Percentiles rank a stretch among this genome's conserved stretches.
phyloP scores from a whole-genome alignment of 1,139 yeast species.

The Yueomyces sp. region DNA sequence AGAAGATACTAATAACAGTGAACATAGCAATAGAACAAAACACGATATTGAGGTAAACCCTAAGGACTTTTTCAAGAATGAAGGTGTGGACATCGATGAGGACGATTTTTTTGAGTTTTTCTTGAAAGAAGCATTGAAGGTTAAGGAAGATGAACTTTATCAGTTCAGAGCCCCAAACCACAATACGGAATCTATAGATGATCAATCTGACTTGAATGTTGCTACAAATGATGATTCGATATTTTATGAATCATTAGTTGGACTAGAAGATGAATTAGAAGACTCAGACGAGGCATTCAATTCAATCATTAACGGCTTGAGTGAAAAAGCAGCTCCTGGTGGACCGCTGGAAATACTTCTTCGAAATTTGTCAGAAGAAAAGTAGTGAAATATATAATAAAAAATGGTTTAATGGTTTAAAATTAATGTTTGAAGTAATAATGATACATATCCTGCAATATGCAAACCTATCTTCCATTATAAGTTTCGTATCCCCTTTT shows the following conservation, averaged over 20 bases:
- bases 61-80: slow-evolving; percentile 9
- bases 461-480: too few species aligned
- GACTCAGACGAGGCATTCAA: not conserved
- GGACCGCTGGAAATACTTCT: not conserved
- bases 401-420: too few species aligned
- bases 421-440: too few species aligned
- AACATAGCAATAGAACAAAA: slow-evolving; percentile 4
- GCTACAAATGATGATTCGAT: not conserved
- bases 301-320: not conserved
- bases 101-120: slow-evolving; percentile 56
- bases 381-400: not conserved
- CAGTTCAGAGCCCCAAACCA: not conserved
- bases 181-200: not conserved
- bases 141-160: slow-evolving; percentile 10
- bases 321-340: not conserved
- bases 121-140: slow-evolving; percentile 37
- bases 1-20: not conserved
- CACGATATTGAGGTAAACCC: slow-evolving; percentile 11
- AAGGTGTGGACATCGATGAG: slow-evolving; percentile 36
- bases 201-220: not conserved
- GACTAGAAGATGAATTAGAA: too few species aligned
- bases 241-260: too few species aligned
- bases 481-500: too few species aligned
- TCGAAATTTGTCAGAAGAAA: not conserved
- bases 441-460: too few species aligned